phyloP scores from a whole-genome alignment of 345 rosid species.

The Populus simonii region DNA sequence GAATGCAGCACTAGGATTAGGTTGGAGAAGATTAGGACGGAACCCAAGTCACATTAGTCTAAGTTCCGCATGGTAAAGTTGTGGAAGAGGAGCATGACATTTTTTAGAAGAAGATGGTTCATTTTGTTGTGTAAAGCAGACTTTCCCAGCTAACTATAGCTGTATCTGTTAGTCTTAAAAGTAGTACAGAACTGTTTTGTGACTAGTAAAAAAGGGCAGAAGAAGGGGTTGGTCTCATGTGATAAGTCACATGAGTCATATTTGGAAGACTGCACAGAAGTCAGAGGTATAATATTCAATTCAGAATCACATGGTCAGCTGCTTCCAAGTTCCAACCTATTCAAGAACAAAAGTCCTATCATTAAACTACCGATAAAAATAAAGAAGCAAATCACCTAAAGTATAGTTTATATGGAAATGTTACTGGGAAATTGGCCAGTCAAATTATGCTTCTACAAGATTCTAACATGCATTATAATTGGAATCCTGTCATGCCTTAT shows the following conservation, averaged over 20 bases:
- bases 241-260: conserved; percentile 38
- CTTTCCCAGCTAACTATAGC: conserved; percentile 15
- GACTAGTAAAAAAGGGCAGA: conserved; percentile 17
- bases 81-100: conserved; percentile 13
- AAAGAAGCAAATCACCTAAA: not conserved
- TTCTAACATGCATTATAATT: conserved; percentile 7
- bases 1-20: not conserved
- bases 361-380: not conserved
- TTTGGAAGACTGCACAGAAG: conserved; percentile 21
- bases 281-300: conserved; percentile 29
- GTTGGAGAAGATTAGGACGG: conserved; percentile 6
- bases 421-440: conserved; percentile 13
- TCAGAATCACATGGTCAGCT: conserved; percentile 40
- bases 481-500: conserved; percentile 15
- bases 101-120: conserved; percentile 20
- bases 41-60: conserved; percentile 1
- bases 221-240: conserved; percentile 35
- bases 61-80: conserved; percentile 6
- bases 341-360: conserved; percentile 20
- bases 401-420: conserved; percentile 1
- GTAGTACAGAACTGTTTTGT: conserved; percentile 9
- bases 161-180: conserved; percentile 5
- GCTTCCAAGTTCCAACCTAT: conserved; percentile 33
- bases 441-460: conserved; percentile 10
- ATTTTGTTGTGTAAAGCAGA: conserved; percentile 23